A percentile compares a stretch with the other conserved stretches of the same genome.
Evolutionary conservation across 371 early-diverging fungal species (phyloP).

Genomic region (Mucor piriformis): DNA sequence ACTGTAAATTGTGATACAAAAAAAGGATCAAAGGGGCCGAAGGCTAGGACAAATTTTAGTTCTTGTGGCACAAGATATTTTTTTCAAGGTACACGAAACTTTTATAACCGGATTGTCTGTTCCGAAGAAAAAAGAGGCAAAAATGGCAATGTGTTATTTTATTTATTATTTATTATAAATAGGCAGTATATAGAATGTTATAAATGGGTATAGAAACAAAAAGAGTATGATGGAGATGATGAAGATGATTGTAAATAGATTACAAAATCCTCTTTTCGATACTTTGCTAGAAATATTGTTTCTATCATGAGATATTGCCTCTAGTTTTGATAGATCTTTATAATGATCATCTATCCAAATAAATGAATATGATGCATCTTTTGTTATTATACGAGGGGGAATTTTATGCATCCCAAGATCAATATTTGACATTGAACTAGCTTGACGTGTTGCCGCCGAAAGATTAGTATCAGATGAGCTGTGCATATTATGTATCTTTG

Average conservation of each 20-base stretch:
- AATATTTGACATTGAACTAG: conserved; percentile 14
- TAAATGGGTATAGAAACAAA: conserved; percentile 24
- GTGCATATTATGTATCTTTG: conserved; percentile 10
- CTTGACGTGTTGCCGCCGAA: conserved; percentile 17
- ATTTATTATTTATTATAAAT: background rate
- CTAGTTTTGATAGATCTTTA: conserved; percentile 7
- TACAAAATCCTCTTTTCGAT: conserved; percentile 19
- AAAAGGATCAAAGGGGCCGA: background rate
- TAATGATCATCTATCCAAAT: conserved; percentile 31
- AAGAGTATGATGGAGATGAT: conserved; percentile 19
- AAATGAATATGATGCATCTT: conserved; percentile 20
- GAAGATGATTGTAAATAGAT: conserved; percentile 16
- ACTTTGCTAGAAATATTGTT: background rate
- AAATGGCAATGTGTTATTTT: background rate
- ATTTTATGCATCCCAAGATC: conserved; percentile 10
- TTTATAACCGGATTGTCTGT: background rate
- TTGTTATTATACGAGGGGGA: conserved; percentile 16
- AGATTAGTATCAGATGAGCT: conserved; percentile 6
- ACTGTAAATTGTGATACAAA: background rate
- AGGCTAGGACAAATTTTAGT: background rate
- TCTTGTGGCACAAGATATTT: background rate
- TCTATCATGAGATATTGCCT: conserved; percentile 4
- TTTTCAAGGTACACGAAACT: background rate
- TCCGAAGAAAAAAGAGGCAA: background rate
- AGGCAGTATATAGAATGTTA: conserved; percentile 1